phyloP scores from a whole-genome alignment of 108 stramenopile species.

The Cylindrotheca fusiformis region DNA sequence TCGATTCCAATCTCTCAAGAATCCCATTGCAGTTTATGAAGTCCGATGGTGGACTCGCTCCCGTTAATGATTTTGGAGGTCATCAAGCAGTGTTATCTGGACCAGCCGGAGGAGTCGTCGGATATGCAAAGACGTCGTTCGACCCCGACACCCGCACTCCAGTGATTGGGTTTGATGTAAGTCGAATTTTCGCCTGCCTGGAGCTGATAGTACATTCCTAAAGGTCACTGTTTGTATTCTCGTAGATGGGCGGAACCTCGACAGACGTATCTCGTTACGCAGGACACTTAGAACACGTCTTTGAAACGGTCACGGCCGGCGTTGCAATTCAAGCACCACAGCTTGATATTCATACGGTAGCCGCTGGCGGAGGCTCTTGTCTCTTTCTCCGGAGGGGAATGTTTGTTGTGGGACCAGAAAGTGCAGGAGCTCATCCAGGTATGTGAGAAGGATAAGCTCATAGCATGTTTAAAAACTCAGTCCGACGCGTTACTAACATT shows the following conservation, averaged over 20 bases:
- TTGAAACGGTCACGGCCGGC: slow-evolving; percentile 96
- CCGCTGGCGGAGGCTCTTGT: slow-evolving; percentile 90
- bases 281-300: slow-evolving; percentile 90
- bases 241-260: slow-evolving; percentile 92
- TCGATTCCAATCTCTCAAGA: slow-evolving; percentile 75
- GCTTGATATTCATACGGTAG: slow-evolving; percentile 98
- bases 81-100: slow-evolving; percentile 93
- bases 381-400: slow-evolving; percentile 90
- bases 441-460: no score
- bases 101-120: slow-evolving; percentile 92
- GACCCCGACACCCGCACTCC: slow-evolving; percentile 48
- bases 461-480: no score
- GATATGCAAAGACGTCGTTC: slow-evolving; percentile 95
- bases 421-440: slow-evolving; percentile 91
- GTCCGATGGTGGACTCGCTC: slow-evolving; percentile 96
- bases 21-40: slow-evolving; percentile 96
- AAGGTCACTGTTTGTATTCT: no score
- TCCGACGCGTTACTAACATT: no score
- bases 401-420: slow-evolving; percentile 96
- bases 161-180: slow-evolving; percentile 95
- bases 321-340: slow-evolving; percentile 96
- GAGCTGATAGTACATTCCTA: neutral
- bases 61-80: slow-evolving; percentile 90
- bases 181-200: neutral
- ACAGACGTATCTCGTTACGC: slow-evolving; percentile 93